Evolutionary conservation across 441 rosid species (phyloP).

Genomic region (Hura crepitans): DNA sequence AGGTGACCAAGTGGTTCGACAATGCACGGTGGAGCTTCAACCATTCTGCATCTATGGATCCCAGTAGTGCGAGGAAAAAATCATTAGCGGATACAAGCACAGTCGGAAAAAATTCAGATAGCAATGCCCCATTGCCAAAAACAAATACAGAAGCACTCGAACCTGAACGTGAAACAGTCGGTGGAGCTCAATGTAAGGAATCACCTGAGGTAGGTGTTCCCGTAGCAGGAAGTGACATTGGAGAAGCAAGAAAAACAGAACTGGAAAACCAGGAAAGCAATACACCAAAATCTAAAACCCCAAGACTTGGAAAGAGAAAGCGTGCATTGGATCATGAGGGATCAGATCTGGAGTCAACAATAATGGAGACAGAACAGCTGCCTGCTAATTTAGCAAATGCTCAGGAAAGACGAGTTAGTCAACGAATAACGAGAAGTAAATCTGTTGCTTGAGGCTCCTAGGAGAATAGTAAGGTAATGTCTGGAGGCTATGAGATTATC

Average conservation of each 20-base stretch:
- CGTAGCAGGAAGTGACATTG: background rate
- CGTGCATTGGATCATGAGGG: constrained; percentile 5
- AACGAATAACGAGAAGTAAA: constrained; percentile 21
- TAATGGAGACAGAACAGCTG: background rate
- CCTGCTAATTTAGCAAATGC: constrained; percentile 7
- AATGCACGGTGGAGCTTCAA: constrained; percentile 70
- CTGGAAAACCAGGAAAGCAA: background rate
- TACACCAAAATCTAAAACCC: constrained; percentile 14
- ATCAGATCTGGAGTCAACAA: constrained; percentile 2
- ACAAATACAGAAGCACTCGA: background rate
- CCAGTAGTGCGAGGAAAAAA: too few relatives aligned
- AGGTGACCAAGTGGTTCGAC: constrained; percentile 84
- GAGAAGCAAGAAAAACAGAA: constrained; percentile 16
- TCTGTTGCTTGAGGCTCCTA: constrained; percentile 12
- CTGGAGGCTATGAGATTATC: constrained; percentile 2
- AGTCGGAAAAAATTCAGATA: constrained; percentile 27
- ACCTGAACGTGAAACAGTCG: background rate
- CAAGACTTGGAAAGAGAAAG: constrained; percentile 28
- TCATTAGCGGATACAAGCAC: too few relatives aligned
- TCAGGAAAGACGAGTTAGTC: constrained; percentile 13
- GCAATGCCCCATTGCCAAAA: constrained; percentile 17
- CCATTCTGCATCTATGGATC: constrained; percentile 36
- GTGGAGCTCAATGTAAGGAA: constrained; percentile 20
- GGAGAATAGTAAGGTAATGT: constrained; percentile 15
- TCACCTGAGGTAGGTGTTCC: constrained; percentile 13